phyloP scores from a whole-genome alignment of 371 early-diverging fungal species.

The Nosema muscidifuracis region DNA sequence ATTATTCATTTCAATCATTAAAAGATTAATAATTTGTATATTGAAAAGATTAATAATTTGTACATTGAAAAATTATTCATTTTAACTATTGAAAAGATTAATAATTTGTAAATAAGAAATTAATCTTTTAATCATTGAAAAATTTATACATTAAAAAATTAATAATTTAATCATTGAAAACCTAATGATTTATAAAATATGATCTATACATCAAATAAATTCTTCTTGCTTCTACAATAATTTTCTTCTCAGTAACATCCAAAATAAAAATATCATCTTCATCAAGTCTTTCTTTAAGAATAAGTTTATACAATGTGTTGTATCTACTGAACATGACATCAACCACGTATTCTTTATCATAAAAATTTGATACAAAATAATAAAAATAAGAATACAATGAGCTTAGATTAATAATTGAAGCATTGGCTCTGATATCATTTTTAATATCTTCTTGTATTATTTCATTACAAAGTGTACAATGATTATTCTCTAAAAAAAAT shows the following conservation, averaged over 20 bases:
- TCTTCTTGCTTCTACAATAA: conserved; percentile 13
- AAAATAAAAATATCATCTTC: conserved; percentile 39
- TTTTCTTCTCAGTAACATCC: conserved; percentile 15
- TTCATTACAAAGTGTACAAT: conserved; percentile 20
- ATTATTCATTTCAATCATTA: too few relatives aligned
- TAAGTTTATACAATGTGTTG: conserved; percentile 7
- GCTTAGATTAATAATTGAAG: conserved; percentile 37
- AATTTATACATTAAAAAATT: too few relatives aligned
- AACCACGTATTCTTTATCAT: not conserved
- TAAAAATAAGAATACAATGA: conserved; percentile 20
- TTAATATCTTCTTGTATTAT: not conserved
- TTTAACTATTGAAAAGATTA: too few relatives aligned
- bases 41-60: too few relatives aligned
- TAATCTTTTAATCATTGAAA: too few relatives aligned
- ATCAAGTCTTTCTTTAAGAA: conserved; percentile 26
- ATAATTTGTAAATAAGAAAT: too few relatives aligned
- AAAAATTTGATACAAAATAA: conserved; percentile 2
- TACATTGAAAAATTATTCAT: too few relatives aligned
- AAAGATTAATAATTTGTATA: too few relatives aligned
- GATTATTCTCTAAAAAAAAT: conserved; percentile 45
- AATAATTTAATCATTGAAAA: too few relatives aligned
- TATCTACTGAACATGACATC: conserved; percentile 35
- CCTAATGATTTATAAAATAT: conserved; percentile 19
- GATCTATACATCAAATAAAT: conserved; percentile 2
- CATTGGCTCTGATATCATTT: conserved; percentile 37